Conservation (phyloP, 306 rosid genomes). For the Ormosia emarginata region DNA sequence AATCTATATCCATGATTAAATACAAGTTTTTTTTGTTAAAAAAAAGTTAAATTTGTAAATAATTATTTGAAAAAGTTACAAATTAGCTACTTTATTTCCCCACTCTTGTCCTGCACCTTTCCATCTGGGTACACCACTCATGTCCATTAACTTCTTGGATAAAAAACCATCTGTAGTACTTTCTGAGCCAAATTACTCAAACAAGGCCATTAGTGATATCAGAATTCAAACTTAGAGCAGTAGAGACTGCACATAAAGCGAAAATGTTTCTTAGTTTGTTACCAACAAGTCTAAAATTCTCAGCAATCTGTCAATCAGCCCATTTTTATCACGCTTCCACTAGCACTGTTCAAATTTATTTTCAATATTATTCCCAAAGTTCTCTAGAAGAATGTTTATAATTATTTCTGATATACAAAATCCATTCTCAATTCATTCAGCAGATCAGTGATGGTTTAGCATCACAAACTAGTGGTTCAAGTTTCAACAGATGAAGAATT, state of each 20-base stretch:
- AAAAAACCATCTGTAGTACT: not conserved
- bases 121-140: not conserved
- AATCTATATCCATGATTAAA: not conserved
- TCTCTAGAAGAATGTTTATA: not conserved
- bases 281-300: not conserved
- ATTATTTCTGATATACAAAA: not conserved
- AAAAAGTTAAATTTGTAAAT: no score
- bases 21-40: not conserved
- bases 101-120: not conserved
- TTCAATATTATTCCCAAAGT: not conserved
- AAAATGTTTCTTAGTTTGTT: not conserved
- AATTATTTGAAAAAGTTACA: not conserved
- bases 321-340: conserved; percentile 18
- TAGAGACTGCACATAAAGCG: not conserved
- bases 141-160: not conserved
- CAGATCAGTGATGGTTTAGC: not conserved
- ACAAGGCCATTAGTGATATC: not conserved
- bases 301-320: not conserved
- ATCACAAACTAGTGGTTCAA: not conserved
- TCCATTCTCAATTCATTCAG: not conserved
- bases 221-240: not conserved
- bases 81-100: not conserved
- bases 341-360: not conserved
- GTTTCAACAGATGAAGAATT: not conserved
- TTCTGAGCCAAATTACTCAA: not conserved